Conservation (phyloP, 1,284 basidiomycete species). For the Testicularia cyperi region DNA sequence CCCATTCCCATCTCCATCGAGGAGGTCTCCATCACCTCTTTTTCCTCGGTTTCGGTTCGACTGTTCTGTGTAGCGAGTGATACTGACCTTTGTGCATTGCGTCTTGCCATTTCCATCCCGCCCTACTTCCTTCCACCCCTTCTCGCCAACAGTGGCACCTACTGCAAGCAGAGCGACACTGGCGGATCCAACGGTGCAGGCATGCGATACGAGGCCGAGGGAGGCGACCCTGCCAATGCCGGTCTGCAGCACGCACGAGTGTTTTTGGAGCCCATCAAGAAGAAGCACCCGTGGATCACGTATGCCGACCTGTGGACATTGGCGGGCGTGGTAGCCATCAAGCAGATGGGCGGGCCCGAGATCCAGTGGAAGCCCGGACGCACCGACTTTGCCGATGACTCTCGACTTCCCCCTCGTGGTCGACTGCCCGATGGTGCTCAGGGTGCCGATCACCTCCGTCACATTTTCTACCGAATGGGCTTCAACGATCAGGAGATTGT, state of each 20-base stretch:
- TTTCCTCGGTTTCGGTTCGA: no score
- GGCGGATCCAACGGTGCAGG: conserved; percentile 68
- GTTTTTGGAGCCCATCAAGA: conserved; percentile 83
- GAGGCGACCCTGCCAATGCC: conserved; percentile 81
- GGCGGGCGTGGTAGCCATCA: conserved; percentile 67
- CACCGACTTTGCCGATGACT: conserved; percentile 57
- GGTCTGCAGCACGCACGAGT: conserved; percentile 80
- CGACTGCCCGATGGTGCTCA: conserved; percentile 87
- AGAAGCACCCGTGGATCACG: conserved; percentile 60
- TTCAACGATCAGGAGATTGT: conserved; percentile 84
- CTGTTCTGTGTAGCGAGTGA: no score
- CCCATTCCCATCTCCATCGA: no score
- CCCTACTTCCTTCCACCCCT: no score
- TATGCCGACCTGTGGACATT: conserved; percentile 61
- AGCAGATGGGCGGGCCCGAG: conserved; percentile 64
- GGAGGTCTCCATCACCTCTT: no score
- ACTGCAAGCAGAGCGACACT: conserved; percentile 72
- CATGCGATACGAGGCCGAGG: conserved; percentile 59
- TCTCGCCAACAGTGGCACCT: no score
- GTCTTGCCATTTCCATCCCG: no score
- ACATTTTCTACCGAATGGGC: conserved; percentile 63
- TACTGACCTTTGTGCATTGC: no score
- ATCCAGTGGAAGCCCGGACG: conserved; percentile 62
- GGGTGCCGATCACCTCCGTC: conserved; percentile 81
- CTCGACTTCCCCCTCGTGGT: conserved; percentile 77